Percentiles rank a stretch among this genome's conserved stretches.
Conservation (phyloP, 805 yeast genomes). For the Clavispora phyllophila region DNA sequence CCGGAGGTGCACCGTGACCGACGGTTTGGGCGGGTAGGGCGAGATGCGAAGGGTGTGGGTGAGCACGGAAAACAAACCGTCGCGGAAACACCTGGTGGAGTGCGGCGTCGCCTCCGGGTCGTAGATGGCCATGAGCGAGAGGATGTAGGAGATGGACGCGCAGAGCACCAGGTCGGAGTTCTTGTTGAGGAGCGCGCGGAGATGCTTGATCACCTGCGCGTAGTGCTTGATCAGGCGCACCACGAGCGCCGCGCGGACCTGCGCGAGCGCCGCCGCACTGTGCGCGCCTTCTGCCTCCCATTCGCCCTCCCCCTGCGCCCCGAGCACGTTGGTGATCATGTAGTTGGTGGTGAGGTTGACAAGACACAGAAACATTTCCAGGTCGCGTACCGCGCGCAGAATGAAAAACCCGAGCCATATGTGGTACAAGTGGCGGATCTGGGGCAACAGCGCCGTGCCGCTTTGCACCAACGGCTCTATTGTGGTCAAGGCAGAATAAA, state of each 20-base stretch:
- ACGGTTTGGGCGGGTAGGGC: constrained; percentile 3
- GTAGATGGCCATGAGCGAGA: constrained; percentile 37
- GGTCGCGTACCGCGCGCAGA: constrained; percentile 18
- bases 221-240: constrained; percentile 33
- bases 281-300: background rate
- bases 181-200: constrained; percentile 24
- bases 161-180: constrained; percentile 27
- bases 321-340: constrained; percentile 27
- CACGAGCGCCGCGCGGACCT: constrained; percentile 13
- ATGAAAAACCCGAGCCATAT: constrained; percentile 31
- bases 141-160: constrained; percentile 31
- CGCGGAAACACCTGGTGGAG: constrained; percentile 35
- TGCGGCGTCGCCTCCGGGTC: constrained; percentile 38
- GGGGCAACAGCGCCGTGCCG: constrained; percentile 24
- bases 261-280: background rate
- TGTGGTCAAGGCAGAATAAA: constrained; percentile 4
- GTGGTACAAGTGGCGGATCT: constrained; percentile 27
- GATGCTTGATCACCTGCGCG: constrained; percentile 31
- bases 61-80: constrained; percentile 35
- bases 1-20: constrained; percentile 27
- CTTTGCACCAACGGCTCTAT: constrained; percentile 14
- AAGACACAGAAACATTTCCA: constrained; percentile 32
- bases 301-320: constrained; percentile 6
- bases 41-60: constrained; percentile 17
- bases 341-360: constrained; percentile 36